Conservation (phyloP, 805 yeast species). For the Metschnikowia reukaufii region DNA sequence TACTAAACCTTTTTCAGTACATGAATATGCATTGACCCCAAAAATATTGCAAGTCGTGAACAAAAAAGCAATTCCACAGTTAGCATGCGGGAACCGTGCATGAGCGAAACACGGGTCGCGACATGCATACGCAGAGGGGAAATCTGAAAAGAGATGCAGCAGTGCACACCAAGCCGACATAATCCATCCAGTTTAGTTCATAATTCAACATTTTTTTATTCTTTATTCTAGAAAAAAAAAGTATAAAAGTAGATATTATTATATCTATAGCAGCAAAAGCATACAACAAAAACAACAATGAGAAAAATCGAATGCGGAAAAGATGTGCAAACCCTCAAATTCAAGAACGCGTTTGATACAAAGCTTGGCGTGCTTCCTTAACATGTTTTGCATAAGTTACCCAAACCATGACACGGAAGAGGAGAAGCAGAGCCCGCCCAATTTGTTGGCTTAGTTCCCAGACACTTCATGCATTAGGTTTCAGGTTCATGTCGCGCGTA, state of each 20-base stretch:
- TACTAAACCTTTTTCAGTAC: no score
- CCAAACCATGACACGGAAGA: slow-evolving; percentile 6
- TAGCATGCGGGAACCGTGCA: background rate
- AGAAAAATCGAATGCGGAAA: no score
- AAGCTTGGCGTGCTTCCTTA: background rate
- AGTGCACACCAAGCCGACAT: no score
- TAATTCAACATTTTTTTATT: background rate
- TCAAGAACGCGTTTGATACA: background rate
- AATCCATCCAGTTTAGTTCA: no score
- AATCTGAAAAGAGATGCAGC: no score
- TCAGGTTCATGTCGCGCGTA: slow-evolving; percentile 1
- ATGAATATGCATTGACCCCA: background rate
- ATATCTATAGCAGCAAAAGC: no score
- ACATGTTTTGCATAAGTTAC: background rate
- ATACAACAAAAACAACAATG: no score
- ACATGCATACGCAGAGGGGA: background rate
- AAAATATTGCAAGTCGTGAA: background rate
- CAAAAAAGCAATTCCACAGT: background rate
- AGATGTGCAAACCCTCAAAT: background rate
- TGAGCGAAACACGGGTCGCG: background rate
- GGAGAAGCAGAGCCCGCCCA: slow-evolving; percentile 4
- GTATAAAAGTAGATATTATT: no score
- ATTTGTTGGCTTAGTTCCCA: background rate
- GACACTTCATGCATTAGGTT: background rate
- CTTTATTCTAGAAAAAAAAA: background rate